Evolutionary conservation across 1,139 yeast genomes (phyloP).

Genomic region (Keqinozyma sinolaborantium): DNA sequence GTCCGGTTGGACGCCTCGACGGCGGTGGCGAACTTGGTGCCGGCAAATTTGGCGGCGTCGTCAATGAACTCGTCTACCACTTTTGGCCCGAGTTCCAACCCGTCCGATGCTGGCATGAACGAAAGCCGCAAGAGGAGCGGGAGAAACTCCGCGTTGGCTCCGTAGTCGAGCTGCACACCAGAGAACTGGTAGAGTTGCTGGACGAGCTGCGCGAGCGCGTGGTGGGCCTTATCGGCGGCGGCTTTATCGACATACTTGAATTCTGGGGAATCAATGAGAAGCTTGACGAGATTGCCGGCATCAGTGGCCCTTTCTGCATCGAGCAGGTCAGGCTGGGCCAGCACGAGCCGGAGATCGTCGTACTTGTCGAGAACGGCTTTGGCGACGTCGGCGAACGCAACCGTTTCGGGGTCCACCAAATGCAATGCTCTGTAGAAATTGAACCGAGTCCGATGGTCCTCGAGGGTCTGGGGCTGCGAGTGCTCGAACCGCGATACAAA

Average conservation of each 20-base stretch:
- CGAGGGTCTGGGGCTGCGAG: constrained; percentile 14
- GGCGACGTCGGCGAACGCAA: constrained; percentile 23
- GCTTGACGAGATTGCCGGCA: constrained; percentile 25
- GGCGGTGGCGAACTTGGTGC: constrained; percentile 3
- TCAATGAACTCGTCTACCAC: constrained; percentile 23
- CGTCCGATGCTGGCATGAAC: constrained; percentile 8
- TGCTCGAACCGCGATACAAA: constrained; percentile 15
- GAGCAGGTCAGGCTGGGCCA: constrained; percentile 10
- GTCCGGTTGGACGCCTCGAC: constrained; percentile 24
- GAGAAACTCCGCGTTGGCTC: constrained; percentile 23
- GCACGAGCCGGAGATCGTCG: constrained; percentile 14
- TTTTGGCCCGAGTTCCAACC: constrained; percentile 20
- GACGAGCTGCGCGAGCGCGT: constrained; percentile 25
- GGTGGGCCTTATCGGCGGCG: constrained; percentile 13
- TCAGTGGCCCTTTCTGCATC: constrained; percentile 22
- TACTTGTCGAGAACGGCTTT: constrained; percentile 26
- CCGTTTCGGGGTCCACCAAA: constrained; percentile 25
- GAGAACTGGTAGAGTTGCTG: constrained; percentile 24
- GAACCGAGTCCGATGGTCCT: constrained; percentile 31
- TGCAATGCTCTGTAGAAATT: constrained; percentile 38
- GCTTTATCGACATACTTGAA: constrained; percentile 9
- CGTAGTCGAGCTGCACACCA: constrained; percentile 19
- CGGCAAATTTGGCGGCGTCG: constrained; percentile 7
- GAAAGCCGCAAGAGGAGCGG: constrained; percentile 36
- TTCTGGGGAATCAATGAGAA: constrained; percentile 33